These are phyloP conservation scores for Leccinum rimulosum DNA, from an alignment of 768 basidiomycete genomes.

Conservation along the genomic window DNA sequence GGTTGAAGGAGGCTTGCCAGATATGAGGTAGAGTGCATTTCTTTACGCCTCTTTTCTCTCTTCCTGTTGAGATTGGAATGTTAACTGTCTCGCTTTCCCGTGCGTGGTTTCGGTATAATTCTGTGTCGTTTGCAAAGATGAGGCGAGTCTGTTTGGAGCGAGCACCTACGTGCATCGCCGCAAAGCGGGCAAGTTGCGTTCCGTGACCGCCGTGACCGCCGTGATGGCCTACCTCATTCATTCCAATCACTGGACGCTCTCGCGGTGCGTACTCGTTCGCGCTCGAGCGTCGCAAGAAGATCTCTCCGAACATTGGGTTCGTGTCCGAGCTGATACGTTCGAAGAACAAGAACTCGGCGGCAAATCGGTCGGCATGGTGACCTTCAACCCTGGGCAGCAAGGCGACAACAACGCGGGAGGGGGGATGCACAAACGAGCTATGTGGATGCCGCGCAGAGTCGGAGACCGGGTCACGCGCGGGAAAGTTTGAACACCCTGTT, in stretches of 20 bases:
- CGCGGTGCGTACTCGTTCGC: constrained; percentile 88
- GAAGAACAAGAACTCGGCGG: constrained; percentile 87
- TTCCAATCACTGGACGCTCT: constrained; percentile 94
- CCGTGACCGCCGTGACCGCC: constrained; percentile 65
- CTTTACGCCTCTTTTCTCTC: constrained; percentile 1
- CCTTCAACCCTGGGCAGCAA: constrained; percentile 14
- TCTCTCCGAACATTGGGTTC: constrained; percentile 97
- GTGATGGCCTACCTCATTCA: constrained; percentile 98
- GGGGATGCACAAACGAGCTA: constrained; percentile 37
- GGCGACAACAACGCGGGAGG: constrained; percentile 1
- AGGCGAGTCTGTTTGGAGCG: constrained; percentile 84
- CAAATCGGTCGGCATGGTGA: constrained; percentile 34
- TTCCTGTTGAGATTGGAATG: constrained; percentile 1
- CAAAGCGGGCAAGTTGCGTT: constrained; percentile 93
- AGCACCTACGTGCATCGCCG: constrained; percentile 97
- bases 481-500: constrained; percentile 56
- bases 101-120: constrained; percentile 4
- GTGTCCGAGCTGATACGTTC: constrained; percentile 94
- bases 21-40: constrained; percentile 66
- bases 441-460: constrained; percentile 43
- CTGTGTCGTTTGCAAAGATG: constrained; percentile 52
- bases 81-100: neutral
- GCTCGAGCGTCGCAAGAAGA: constrained; percentile 87
- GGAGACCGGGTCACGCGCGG: constrained; percentile 62
- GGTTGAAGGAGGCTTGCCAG: constrained; percentile 82